A percentile compares a stretch with the other conserved stretches of the same genome.
Evolutionary conservation across 2,329 filamentous ascomycete species (phyloP).

Genomic region (Botrytis porri): DNA sequence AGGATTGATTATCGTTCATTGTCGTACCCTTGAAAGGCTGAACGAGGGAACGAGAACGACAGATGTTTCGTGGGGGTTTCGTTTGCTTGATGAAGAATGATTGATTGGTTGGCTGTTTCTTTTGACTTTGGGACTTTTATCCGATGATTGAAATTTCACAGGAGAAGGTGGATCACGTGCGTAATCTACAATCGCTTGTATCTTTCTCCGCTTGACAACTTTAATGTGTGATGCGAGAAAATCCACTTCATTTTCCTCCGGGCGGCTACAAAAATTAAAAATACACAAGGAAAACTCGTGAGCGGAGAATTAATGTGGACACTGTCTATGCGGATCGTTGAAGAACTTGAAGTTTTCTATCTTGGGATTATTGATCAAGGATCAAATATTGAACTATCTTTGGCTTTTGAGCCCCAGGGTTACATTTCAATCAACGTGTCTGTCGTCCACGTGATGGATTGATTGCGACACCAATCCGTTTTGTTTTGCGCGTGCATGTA

Average conservation of each 20-base stretch:
- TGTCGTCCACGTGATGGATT: background rate
- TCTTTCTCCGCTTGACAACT: background rate
- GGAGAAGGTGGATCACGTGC: constrained; percentile 4
- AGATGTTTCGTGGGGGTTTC: background rate
- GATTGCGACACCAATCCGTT: background rate
- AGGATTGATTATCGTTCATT: background rate
- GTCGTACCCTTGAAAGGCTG: background rate
- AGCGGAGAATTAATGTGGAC: constrained; percentile 1
- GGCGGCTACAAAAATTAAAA: background rate
- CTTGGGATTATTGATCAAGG: constrained; percentile 5
- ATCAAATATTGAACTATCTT: constrained; percentile 2
- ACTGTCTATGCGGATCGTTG: background rate
- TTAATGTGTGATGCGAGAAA: background rate
- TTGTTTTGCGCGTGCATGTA: background rate
- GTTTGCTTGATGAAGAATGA: background rate
- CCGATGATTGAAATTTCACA: background rate
- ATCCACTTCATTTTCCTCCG: constrained; percentile 8
- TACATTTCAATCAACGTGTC: no score
- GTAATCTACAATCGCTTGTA: background rate
- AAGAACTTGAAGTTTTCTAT: background rate
- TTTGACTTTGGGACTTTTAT: background rate
- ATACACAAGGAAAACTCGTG: background rate
- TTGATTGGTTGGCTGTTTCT: background rate
- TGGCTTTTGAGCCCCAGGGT: background rate
- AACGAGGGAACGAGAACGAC: background rate